Evolutionary conservation across 1,284 basidiomycete genomes (phyloP).

Genomic region (Waitea zeae): DNA sequence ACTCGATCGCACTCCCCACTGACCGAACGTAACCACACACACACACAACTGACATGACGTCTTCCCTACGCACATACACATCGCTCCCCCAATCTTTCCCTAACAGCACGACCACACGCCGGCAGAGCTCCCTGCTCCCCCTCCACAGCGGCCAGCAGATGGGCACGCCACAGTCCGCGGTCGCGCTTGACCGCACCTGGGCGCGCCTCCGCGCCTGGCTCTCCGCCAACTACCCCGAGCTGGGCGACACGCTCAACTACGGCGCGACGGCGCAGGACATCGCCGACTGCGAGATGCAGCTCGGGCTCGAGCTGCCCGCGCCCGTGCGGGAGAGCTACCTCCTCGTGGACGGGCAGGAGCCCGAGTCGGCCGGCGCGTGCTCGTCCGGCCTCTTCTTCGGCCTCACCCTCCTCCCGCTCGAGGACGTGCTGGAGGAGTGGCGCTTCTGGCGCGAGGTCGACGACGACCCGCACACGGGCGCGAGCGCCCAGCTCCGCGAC

Average conservation of each 20-base stretch:
- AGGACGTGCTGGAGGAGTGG: conserved; percentile 88
- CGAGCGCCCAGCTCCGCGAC: conserved; percentile 50
- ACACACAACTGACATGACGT: too few species aligned
- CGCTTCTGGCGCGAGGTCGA: conserved; percentile 87
- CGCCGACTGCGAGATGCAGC: conserved; percentile 60
- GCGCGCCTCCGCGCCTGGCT: conserved; percentile 64
- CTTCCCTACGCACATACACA: background rate
- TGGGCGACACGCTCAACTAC: conserved; percentile 82
- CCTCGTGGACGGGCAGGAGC: conserved; percentile 73
- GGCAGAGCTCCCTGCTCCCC: conserved; percentile 44
- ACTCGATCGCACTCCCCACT: too few species aligned
- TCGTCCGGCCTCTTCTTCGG: conserved; percentile 86
- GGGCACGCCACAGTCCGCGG: conserved; percentile 17
- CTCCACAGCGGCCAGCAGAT: too few species aligned
- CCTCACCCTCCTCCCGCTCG: conserved; percentile 66
- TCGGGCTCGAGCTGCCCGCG: conserved; percentile 65
- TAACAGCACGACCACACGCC: conserved; percentile 16
- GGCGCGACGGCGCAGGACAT: conserved; percentile 66
- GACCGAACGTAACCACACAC: too few species aligned
- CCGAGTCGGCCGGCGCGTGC: conserved; percentile 69
- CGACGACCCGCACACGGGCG: conserved; percentile 64
- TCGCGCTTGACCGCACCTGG: conserved; percentile 65
- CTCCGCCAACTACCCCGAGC: conserved; percentile 69
- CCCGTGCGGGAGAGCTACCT: conserved; percentile 76
- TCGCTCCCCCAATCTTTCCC: conserved; percentile 4